Base-by-base conservation (phyloP, 2,329 filamentous ascomycete species). In the Coleophoma eucalyptorum region DNA sequence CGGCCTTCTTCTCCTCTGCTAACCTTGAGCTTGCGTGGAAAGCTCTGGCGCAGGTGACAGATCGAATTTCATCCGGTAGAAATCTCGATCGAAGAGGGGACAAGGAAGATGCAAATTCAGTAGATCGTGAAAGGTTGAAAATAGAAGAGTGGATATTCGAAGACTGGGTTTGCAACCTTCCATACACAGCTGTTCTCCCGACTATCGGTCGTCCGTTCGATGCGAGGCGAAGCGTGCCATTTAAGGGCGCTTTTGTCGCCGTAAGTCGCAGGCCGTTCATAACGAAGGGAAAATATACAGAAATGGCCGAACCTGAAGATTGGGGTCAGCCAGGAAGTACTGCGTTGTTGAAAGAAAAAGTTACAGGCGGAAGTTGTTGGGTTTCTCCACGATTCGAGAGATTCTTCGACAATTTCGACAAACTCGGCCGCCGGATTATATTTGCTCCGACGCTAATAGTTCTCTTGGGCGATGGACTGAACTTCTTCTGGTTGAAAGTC, bases 11-110 rank as follows among this genome's bases (percentile, higher is more conserved):
- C 49, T 62, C 59, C 43, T 64, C 50, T 50, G 49, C 51, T 55
- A 64, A 55, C 46, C 46, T 55, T 45, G 56, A 50, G 15, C 55
- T 51, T 32, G 57, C 47, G 50, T 65, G 58, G 46, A 66, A 63
- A 18, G 21, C 48, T 49, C 62, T 51, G 7, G 55, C 47, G 7
- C 57, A 50, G 43, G 35, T 20, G 12, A 48, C 47, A 34, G 40
- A 51, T 35, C 51, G 50, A 34, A 65, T 54, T 37, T 64, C 60
- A 19, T 58, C 62, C 59, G 69, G 67, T 62, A 72, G 57, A 67
- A 70, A 59, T 67, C 66, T 59, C 59, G 72, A 65, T 51, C 64
- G 51, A 45, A 67, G 55, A 35, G 68, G 52, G 69, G 69, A 38
- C 62, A 67, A 53, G 62, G 69, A 55, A 70, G 63, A 57, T 68